Evolutionary conservation across 495 filamentous ascomycete species (phyloP), one percentile per base, ranked within the genome.

Genomic region (Letharia lupina): DNA sequence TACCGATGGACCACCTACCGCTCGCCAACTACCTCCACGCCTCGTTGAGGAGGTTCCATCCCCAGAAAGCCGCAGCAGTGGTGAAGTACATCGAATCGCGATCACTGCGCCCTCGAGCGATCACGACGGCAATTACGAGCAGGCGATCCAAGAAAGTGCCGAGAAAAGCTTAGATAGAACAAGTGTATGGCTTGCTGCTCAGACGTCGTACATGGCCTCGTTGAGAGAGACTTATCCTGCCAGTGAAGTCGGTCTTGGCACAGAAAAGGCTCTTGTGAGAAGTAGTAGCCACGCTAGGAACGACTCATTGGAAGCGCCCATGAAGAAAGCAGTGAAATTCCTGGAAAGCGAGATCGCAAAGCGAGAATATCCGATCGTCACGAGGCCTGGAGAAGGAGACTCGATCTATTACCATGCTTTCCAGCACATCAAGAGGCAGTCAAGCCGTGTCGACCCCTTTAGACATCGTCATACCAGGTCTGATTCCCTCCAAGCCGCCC

Each of bases 331-430:
- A 1, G 90, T 93, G 37, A 86, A 87, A n/a, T 93, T 94, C 70
- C 84, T 86, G 10, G 81, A 85, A 59, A 76, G 77, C 13, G 74
- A 83, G 10, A 78, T 80, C 20, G 73, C 80, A 41, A 71, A 74
- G 57, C 57, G 74, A 70, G 41, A 79, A 74, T 44, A 74, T 71
- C 33, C 40, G 2, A 37, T 60, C 45, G 18, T 75, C 23, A 74
- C n/a, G 65, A 75, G 35, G 57, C 69, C 62, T 80, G 69, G 57
- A 73, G 72, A 74, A 80, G 71, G 79, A 71, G 91, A 95, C 70
- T 88, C 88, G 2, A 89, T 93, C n/a, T 96, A 94, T 73, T 93
- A 93, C 81, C 87, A 91, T 67, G 91, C 91, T 37, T 97, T 96
- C 74, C 86, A 90, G 67, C 85, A 87, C 56, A 79, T 88, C 84